Conservation (phyloP, 2,329 filamentous ascomycete species). For the Colletotrichum liaoningense region DNA sequence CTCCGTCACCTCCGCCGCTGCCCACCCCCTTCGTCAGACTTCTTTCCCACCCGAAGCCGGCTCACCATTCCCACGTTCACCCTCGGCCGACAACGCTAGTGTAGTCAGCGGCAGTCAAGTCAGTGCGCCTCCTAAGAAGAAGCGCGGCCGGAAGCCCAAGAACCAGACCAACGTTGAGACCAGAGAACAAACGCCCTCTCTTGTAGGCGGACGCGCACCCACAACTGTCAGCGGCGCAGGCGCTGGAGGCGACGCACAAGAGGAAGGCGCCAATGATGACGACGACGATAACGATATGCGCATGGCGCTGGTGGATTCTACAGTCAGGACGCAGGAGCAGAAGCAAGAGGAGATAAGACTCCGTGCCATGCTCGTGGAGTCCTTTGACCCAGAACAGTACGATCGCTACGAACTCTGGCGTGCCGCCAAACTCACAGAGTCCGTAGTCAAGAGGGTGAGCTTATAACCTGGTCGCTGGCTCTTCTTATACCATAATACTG, state of each 20-base stretch:
- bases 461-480: too few relatives aligned
- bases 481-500: too few relatives aligned
- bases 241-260: conserved; percentile 53
- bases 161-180: conserved; percentile 59
- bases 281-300: conserved; percentile 62
- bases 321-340: conserved; percentile 74
- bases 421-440: conserved; percentile 74
- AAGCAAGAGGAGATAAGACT: conserved; percentile 71
- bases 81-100: conserved; percentile 71
- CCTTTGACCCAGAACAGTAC: conserved; percentile 75
- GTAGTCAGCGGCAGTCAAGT: conserved; percentile 72
- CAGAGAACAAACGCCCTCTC: conserved; percentile 52
- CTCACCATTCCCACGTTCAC: conserved; percentile 71
- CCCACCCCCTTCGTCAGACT: conserved; percentile 82
- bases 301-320: conserved; percentile 67
- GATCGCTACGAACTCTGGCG: conserved; percentile 79
- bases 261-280: conserved; percentile 67
- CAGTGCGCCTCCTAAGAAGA: conserved; percentile 65
- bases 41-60: conserved; percentile 78
- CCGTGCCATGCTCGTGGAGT: conserved; percentile 70
- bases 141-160: conserved; percentile 72
- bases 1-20: conserved; percentile 61
- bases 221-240: conserved; percentile 56
- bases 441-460: conserved; percentile 71
- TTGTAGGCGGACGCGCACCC: conserved; percentile 56